Conservation (phyloP, 2,329 filamentous ascomycete genomes). For the Proliferodiscus dingleyae region DNA sequence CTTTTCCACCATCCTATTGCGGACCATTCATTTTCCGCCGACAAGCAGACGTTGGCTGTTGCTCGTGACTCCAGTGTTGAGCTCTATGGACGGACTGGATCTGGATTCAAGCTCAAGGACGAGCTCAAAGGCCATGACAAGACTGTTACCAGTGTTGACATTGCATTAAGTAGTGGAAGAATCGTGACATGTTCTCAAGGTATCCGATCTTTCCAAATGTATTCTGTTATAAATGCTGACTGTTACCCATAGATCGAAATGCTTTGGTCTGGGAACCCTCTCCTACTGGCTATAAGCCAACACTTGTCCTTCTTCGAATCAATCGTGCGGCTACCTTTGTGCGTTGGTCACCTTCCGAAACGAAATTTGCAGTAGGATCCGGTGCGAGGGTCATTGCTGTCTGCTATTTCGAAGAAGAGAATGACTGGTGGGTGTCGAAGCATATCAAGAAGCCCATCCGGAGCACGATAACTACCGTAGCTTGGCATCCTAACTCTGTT, state of each 20-base stretch:
- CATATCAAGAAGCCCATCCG: conserved; percentile 98
- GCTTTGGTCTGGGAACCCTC: conserved; percentile 97
- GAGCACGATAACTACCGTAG: conserved; percentile 90
- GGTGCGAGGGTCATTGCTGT: conserved; percentile 92
- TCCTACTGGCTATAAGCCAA: conserved; percentile 91
- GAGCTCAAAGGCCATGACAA: conserved; percentile 97
- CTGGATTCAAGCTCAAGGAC: conserved; percentile 77
- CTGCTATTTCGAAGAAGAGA: conserved; percentile 98
- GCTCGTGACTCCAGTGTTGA: conserved; percentile 86
- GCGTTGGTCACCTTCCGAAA: conserved; percentile 93
- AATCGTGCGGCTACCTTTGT: conserved; percentile 96
- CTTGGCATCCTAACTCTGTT: conserved; percentile 97
- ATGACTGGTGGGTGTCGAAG: conserved; percentile 99
- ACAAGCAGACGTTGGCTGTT: conserved; percentile 83
- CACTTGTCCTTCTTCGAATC: conserved; percentile 92
- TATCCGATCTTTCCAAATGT: conserved; percentile 35
- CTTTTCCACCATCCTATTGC: conserved; percentile 95
- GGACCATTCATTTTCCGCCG: conserved; percentile 96
- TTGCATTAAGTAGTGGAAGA: conserved; percentile 82
- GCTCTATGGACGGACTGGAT: conserved; percentile 72
- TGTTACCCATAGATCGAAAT: conserved; percentile 68
- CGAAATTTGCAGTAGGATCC: conserved; percentile 95
- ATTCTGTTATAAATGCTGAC: conserved; percentile 1
- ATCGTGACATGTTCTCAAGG: conserved; percentile 98
- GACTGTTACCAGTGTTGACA: conserved; percentile 91